Evolutionary conservation across 2,329 filamentous ascomycete species (phyloP), one percentile per base, ranked within the genome.

Genomic region (Torrubiellomyces zombiae): DNA sequence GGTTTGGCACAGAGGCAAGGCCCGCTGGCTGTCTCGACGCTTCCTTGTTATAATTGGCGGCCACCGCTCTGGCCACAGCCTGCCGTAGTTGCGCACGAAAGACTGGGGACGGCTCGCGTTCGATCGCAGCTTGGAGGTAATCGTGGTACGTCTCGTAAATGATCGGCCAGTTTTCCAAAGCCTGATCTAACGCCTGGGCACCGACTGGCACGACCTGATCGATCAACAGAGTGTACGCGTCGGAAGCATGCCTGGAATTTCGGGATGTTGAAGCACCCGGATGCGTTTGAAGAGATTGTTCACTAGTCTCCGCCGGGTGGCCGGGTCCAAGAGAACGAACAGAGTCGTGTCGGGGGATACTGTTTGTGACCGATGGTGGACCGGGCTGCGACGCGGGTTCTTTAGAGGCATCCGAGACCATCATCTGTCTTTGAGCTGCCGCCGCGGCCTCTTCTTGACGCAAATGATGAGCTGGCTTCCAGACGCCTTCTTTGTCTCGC

Each of bases 401-500:
- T n/a, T n/a, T n/a, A n/a, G n/a, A n/a, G n/a, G n/a, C n/a, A n/a
- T n/a, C n/a, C n/a, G n/a, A n/a, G n/a, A n/a, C 18, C 5, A 31
- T 20, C 31, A 35, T 38, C 4, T 43, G 38, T 18, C 45, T 39
- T 18, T 48, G 48, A 9, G 67, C 67, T 10, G 63, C 56, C 2
- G 54, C 48, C 1, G 67, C 63, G 3, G 72, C 75, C 30, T 80
- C 74, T 42, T 79, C 75, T 44, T 91, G 81, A 19, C 72, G 65
- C 7, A 92, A 59, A 21, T 69, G 68, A 35, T 86, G 79, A 17
- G 72, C 71, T 27, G 75, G 70, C 36, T 74, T 74, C 85, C 89
- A 95, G 14, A 78, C 68, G 3, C 85, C 85, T 36, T 89, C 74
- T 35, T 72, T 68, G 35, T 91, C 78, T 32, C 81, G 75, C 37